These are phyloP conservation scores for Didymella arachidicola DNA, from an alignment of 2,329 filamentous ascomycete genomes.

Conservation along the genomic window DNA sequence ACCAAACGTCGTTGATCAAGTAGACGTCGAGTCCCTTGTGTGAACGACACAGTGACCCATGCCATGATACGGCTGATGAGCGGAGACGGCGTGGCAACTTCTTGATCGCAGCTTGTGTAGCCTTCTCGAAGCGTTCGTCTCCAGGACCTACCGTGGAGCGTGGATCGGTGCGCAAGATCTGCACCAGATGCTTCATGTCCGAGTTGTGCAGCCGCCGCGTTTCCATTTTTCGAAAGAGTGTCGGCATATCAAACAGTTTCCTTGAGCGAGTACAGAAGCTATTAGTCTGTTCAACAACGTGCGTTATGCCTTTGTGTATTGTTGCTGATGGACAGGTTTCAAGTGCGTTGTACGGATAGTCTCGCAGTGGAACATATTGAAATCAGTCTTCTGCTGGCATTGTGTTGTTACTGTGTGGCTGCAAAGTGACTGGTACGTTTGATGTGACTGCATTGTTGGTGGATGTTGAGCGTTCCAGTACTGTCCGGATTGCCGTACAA, in stretches of 20 bases:
- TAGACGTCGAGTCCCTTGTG: slow-evolving; percentile 35
- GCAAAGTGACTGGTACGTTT: not conserved
- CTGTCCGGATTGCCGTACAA: not conserved
- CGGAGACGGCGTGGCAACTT: slow-evolving; percentile 35
- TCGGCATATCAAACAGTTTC: slow-evolving; percentile 10
- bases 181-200: slow-evolving; percentile 38
- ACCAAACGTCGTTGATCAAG: slow-evolving; percentile 35
- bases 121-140: slow-evolving; percentile 14
- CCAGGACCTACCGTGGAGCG: slow-evolving; percentile 3
- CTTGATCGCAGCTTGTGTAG: slow-evolving; percentile 27
- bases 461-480: not conserved
- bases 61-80: slow-evolving; percentile 24
- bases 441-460: not conserved
- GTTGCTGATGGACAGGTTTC: not conserved
- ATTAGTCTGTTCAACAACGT: not conserved
- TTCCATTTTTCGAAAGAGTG: slow-evolving; percentile 20
- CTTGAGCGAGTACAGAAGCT: too few relatives aligned
- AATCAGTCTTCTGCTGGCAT: slow-evolving; percentile 3
- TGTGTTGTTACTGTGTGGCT: slow-evolving; percentile 12
- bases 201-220: slow-evolving; percentile 29
- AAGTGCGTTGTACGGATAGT: not conserved
- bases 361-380: slow-evolving; percentile 9
- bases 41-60: slow-evolving; percentile 30
- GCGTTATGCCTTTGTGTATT: not conserved
- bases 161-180: slow-evolving; percentile 27